Evolutionary conservation across 164 flowering plant genomes (phyloP), one percentile per base, ranked within the genome.

Genomic region (Annona cherimola): DNA sequence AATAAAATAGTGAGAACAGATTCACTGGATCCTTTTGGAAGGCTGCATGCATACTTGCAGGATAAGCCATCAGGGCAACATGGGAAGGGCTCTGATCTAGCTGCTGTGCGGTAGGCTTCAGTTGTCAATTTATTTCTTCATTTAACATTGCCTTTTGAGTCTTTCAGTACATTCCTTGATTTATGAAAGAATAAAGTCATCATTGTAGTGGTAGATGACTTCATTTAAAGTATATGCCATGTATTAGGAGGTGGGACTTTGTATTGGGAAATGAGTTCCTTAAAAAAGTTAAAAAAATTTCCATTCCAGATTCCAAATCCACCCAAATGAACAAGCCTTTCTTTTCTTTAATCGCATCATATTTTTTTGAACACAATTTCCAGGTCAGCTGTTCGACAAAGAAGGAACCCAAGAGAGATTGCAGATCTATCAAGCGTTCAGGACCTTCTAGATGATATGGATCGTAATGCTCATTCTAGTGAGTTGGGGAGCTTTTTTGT

Each of bases 331-430:
- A 26, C 64, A 61, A 19, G 26, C 19, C 64, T 18, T 11, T 26
- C 5, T 50, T 16, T 50, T 1, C 14, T 50, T 20, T 42, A 66
- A 66, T 66, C 42, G 46, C n/a, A 39, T 18, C 9, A 39, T 46
- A 63, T 16, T 12, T 46, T 6, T 60, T 26, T 54, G 66, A 66
- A 61, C 62, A 42, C 50, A 40, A n/a, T 73, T 42, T 81, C 74
- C 81, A 94, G 99, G 80, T 85, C 86, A 79, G 87, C 90, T 73
- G 79, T 96, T 63, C 84, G 91, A 66, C 97, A 84, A 76, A 87
- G 97, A 82, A 86, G 99, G 79, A 96, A 96, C 74, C 95, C 93
- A 42, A 93, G 83, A 81, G 97, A 93, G 84, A 85, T 86, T 83
- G 96, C 97, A 20, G 96, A 93, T 81, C 86, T 96, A 73, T 82